phyloP scores from a whole-genome alignment of 2,329 filamentous ascomycete genomes.

The Peltaster fructicola region DNA sequence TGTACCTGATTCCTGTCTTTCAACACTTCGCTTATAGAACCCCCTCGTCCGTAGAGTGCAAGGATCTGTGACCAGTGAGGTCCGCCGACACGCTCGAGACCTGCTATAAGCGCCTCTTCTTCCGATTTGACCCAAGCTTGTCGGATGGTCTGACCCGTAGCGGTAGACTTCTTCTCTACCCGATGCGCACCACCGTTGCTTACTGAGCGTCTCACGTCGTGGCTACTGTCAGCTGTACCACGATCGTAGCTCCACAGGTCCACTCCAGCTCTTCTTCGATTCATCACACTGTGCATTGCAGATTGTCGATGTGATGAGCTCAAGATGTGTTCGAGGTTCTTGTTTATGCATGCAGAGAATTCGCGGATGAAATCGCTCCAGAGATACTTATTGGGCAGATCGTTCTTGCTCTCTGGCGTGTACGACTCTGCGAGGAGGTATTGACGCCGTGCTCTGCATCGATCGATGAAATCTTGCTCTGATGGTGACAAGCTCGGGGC shows the following conservation, averaged over 20 bases:
- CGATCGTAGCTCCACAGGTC: no score
- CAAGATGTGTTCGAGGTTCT: constrained; percentile 33
- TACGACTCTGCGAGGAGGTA: constrained; percentile 35
- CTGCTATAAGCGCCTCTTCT: constrained; percentile 77
- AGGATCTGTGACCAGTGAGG: constrained; percentile 90
- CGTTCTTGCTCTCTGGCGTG: constrained; percentile 24
- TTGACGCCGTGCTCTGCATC: constrained; percentile 35
- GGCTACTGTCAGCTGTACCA: no score
- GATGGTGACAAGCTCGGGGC: constrained; percentile 35
- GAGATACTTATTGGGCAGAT: constrained; percentile 40
- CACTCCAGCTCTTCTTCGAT: constrained; percentile 10
- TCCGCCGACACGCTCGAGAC: constrained; percentile 72
- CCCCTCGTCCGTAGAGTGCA: constrained; percentile 62
- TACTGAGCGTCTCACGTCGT: no score
- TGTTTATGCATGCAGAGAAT: constrained; percentile 39
- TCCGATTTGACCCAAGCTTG: constrained; percentile 79
- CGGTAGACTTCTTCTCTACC: constrained; percentile 6
- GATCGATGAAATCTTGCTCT: constrained; percentile 42
- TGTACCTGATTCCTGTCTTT: constrained; percentile 85
- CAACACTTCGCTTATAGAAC: constrained; percentile 63
- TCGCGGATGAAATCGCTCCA: constrained; percentile 47
- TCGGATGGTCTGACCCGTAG: constrained; percentile 21
- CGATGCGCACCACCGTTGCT: no score
- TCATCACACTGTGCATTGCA: constrained; percentile 1
- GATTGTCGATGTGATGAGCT: constrained; percentile 13